Base-by-base conservation (phyloP, 2,329 filamentous ascomycete species). In the Epichloe sp. region DNA sequence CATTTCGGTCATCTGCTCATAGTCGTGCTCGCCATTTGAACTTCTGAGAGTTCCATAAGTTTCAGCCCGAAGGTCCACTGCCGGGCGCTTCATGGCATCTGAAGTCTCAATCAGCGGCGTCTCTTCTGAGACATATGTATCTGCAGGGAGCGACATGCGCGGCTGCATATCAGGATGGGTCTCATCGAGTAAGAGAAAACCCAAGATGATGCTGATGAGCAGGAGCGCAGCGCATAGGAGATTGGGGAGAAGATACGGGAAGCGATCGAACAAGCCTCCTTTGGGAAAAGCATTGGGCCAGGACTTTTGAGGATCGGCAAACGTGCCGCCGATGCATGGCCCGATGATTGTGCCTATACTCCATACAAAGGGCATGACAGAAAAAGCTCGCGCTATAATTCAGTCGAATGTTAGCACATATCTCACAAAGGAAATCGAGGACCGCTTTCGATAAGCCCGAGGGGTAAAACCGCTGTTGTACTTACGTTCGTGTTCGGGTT, bases 301-400 rank as follows among this genome's bases (percentile, higher is more conserved):
- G 19, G 82, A 82, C 37, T 79, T 71, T 55, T 82, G 78, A 26
- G 91, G 90, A 57, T 88, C 82, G 53, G 89, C 86, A 64, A 95
- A 88, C 51, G 85, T 80, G 36, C 91, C 91, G 53, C 91, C 91
- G 57, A 96, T 88, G 5, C 85, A 86, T 55, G 90, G 86, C 0
- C 90, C 90, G 49, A 95, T 76, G 56, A 95, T 95, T 10, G 88
- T 94, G 23, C 90, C 90, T 49, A 95, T 83, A 45, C 79, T 85
- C 89, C 90, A 96, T 7, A 95, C 85, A 62, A 95, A 95, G 0
- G 90, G 90, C 88, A 96, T 95, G 44, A 95, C 80, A 2, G 88
- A 82, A 65, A 90, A 95, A 31, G 90, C 90, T 55, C 85, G 81
- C 53, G 88, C 85, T 88, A 59, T 55, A 4, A 19, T 40, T 19